These are phyloP conservation scores for Silene noctiflora DNA, from an alignment of 179 eudicot species.

Conservation along the genomic window DNA sequence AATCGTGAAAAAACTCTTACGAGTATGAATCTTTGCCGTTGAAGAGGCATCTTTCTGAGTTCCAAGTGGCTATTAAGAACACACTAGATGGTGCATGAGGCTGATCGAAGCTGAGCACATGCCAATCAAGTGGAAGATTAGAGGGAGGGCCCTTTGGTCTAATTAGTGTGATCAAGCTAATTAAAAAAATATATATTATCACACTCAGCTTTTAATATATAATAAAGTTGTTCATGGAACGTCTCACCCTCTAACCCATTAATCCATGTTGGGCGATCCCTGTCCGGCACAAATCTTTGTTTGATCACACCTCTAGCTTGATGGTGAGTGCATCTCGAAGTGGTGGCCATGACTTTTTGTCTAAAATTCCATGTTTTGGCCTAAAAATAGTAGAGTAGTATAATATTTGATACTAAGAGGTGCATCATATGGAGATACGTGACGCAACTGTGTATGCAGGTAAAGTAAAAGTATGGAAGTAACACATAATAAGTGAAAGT, in stretches of 20 bases:
- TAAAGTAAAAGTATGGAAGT: background rate
- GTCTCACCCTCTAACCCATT: too few relatives aligned
- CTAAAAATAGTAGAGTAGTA: too few relatives aligned
- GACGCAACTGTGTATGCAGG: background rate
- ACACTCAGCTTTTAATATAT: too few relatives aligned
- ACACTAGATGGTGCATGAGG: conserved; percentile 12
- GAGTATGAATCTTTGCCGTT: background rate
- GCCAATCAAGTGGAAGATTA: conserved; percentile 3
- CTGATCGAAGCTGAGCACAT: conserved; percentile 17
- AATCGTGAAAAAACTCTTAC: too few relatives aligned
- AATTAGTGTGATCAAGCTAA: background rate
- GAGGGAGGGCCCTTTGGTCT: background rate
- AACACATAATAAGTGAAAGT: background rate
- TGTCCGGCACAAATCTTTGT: too few relatives aligned
- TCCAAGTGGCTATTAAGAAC: background rate
- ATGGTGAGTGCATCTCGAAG: too few relatives aligned
- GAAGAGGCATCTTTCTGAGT: background rate
- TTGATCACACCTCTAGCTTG: too few relatives aligned
- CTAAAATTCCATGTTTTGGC: too few relatives aligned
- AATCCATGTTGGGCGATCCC: too few relatives aligned
- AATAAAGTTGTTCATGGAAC: too few relatives aligned
- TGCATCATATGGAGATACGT: too few relatives aligned
- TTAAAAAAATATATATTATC: background rate
- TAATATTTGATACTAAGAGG: background rate
- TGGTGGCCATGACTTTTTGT: too few relatives aligned